These are phyloP conservation scores for Chaetomiaceae sp. DNA, from an alignment of 2,329 filamentous ascomycete genomes.

Conservation along the genomic window DNA sequence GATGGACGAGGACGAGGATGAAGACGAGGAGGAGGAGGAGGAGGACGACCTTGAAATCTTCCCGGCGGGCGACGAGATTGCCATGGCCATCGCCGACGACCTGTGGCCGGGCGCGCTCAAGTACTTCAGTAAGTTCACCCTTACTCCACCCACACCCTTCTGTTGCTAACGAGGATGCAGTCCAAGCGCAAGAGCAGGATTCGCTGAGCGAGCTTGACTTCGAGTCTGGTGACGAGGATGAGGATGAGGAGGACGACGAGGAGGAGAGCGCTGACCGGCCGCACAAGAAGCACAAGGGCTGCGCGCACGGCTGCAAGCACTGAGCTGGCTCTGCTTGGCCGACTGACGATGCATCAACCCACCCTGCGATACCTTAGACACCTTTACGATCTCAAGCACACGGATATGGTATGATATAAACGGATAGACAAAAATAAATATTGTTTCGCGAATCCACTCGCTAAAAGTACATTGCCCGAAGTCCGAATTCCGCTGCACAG, in stretches of 20 bases:
- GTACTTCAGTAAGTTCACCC: constrained; percentile 70
- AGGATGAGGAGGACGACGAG: constrained; percentile 40
- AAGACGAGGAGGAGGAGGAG: constrained; percentile 56
- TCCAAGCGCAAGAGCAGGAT: constrained; percentile 65
- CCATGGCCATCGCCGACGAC: constrained; percentile 75
- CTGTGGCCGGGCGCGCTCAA: constrained; percentile 83
- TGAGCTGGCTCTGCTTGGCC: neutral
- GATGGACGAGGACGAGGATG: constrained; percentile 45
- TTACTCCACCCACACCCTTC: constrained; percentile 7
- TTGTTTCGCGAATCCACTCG: too few relatives aligned
- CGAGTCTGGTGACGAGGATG: constrained; percentile 54
- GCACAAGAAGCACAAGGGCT: constrained; percentile 38
- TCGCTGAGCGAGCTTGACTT: constrained; percentile 64
- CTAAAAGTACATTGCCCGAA: too few relatives aligned
- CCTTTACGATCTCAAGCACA: constrained; percentile 7
- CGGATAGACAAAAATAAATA: constrained; percentile 21
- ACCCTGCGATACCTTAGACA: constrained; percentile 7
- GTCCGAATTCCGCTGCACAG: too few relatives aligned
- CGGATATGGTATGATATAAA: constrained; percentile 6
- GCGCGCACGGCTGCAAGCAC: constrained; percentile 15
- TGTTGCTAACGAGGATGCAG: constrained; percentile 39
- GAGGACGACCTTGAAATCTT: constrained; percentile 75
- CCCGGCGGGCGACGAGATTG: constrained; percentile 78
- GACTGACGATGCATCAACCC: neutral
- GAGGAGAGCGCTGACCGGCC: constrained; percentile 28